Percentiles rank a stretch among this genome's conserved stretches.
These are phyloP conservation scores for Senna siamea DNA, from an alignment of 306 rosid genomes.

Conservation along the genomic window DNA sequence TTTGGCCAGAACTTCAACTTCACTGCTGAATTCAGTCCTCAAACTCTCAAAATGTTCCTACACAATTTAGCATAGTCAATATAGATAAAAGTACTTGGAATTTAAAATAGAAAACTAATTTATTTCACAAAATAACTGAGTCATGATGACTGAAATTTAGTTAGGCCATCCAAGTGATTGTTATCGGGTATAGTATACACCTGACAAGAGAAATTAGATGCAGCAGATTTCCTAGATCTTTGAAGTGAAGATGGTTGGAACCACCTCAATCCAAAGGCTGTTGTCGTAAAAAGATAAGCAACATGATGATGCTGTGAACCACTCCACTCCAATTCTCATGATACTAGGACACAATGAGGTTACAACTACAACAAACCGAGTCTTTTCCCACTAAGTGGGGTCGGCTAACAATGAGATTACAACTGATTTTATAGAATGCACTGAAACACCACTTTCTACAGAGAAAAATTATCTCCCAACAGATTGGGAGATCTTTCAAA, in stretches of 20 bases:
- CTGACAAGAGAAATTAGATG: no score
- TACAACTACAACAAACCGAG: no score
- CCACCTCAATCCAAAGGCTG: no score
- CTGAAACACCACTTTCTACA: neutral
- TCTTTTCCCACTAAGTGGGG: no score
- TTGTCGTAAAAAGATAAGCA: no score
- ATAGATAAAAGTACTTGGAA: conserved; percentile 14
- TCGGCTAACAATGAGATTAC: neutral
- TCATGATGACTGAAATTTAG: conserved; percentile 4
- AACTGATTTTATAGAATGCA: neutral
- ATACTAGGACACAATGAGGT: no score
- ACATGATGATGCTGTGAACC: no score
- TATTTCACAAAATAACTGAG: neutral
- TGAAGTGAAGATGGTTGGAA: no score
- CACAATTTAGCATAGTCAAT: conserved; percentile 37
- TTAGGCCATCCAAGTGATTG: neutral
- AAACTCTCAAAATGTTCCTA: conserved; percentile 81
- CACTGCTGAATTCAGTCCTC: conserved; percentile 85
- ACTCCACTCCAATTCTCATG: no score
- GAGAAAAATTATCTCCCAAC: neutral
- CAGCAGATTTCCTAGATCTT: no score
- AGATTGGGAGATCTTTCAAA: neutral
- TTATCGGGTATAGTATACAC: no score
- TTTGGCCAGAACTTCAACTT: conserved; percentile 87
- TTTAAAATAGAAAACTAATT: conserved; percentile 3